Evolutionary conservation across 257 asterid genomes (phyloP), one percentile per base, ranked within the genome.

Genomic region (Nicotiana obtusifolia): DNA sequence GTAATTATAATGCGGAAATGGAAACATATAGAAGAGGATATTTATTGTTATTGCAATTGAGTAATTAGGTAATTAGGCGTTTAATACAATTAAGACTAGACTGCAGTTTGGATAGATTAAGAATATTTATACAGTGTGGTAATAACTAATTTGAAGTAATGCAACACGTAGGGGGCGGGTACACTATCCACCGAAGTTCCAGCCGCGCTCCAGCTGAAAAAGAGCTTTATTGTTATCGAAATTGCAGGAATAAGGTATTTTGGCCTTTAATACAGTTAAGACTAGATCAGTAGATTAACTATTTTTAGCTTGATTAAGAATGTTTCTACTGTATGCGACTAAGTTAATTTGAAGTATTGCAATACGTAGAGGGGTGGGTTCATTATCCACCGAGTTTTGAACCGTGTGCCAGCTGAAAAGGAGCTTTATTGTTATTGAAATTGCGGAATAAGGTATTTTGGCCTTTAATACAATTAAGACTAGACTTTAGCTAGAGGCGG

Each of bases 201-300:
- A 41, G 2, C 49, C 49, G 2, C 0, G 49, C 10, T 8, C 3
- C 13, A 41, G 49, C 49, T 41, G 49, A 9, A 41, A 24, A 24
- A 9, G 24, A 73, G 4, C 1, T 75, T 49, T 15, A 0, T 7
- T 15, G 30, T 71, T 80, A n/a, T 41, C 22, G 60, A 30, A 68
- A 69, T 61, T 73, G 53, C 82, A 54, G 82, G 82, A 47, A 69
- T 64, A 22, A 80, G 62, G 66, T 84, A 77, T 77, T 54, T 68
- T 80, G 35, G 82, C 75, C 1, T 52, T 52, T 15, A 52, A 14
- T 52, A 1, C 57, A 52, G 0, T 52, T 52, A 52, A 14, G 57
- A 52, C 19, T 49, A 49, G 56, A 10, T 14, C 1, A 37, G 47
- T 37, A 1, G 47, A 37, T 1, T 13, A 11, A 14, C 56, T 49